Evolutionary conservation across 106 monocot genomes (phyloP), one percentile per base, ranked within the genome.

Genomic region (Allium sativum): DNA sequence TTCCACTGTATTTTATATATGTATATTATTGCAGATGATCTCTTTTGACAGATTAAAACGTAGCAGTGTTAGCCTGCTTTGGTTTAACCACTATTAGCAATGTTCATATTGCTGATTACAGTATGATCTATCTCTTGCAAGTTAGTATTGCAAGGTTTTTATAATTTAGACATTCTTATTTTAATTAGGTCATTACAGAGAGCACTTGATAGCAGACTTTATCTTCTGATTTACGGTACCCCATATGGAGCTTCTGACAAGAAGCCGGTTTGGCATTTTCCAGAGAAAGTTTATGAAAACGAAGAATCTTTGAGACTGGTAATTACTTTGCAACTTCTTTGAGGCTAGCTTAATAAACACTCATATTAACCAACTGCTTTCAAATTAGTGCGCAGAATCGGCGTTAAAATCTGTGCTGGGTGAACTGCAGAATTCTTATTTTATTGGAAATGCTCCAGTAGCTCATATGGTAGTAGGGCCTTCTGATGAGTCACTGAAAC

Each of bases 371-470:
- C 42, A 31, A 11, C n/a, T 17, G 12, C 0, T 40, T 43, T 52
- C n/a, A 52, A 41, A 61, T 77, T 72, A 90, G 90, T 90, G 96
- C 88, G 96, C 90, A 64, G 91, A 96, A 66, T 80, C 79, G 19
- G 96, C 95, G 45, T 43, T 96, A 62, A 77, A 88, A 76, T 77
- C 87, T 58, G 79, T 91, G 56, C 73, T 96, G 67, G 96, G 91
- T 55, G 90, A 72, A 31, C 81, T 91, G 63, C 61, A 76, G 42
- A 45, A 91, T 80, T 82, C 90, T 3, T 78, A 84, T 66, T 96
- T 96, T 87, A 84, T 96, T 75, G 96, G 90, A 52, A 91, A 91
- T 78, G 91, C 91, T 64, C 96, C 96, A 12, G 75, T 91, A 72
- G 91, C 82, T 52, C 96, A 91, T 65, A 81, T 85, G 77, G 19